Evolutionary conservation across 352 stramenopile species (phyloP).

Genomic region (Phytophthora aleatoria): DNA sequence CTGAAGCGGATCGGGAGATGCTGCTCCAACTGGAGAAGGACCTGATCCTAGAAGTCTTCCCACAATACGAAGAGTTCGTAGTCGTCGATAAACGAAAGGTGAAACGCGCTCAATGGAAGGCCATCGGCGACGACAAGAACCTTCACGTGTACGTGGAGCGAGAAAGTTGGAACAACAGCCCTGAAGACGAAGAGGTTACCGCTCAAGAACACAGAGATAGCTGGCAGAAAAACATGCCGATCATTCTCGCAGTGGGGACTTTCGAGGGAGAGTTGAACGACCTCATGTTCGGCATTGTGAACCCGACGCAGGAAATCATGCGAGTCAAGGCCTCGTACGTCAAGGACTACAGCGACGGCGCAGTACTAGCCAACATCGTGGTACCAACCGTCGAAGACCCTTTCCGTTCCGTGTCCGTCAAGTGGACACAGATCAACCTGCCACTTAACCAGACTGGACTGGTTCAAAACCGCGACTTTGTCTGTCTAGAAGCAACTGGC

Average conservation of each 20-base stretch:
- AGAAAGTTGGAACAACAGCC: conserved; percentile 15
- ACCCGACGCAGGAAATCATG: conserved; percentile 48
- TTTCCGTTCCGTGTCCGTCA: conserved; percentile 50
- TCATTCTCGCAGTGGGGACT: conserved; percentile 47
- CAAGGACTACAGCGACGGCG: conserved; percentile 46
- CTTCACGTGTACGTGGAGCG: conserved; percentile 38
- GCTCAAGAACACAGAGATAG: conserved; percentile 8
- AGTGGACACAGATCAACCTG: conserved; percentile 50
- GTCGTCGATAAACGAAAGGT: conserved; percentile 23
- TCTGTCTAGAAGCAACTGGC: conserved; percentile 56
- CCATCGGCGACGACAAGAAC: conserved; percentile 30
- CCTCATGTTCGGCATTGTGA: conserved; percentile 62
- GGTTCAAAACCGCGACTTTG: conserved; percentile 59
- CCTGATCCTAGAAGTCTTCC: conserved; percentile 32
- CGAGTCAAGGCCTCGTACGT: conserved; percentile 58
- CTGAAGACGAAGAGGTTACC: conserved; percentile 1
- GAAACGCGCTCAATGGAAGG: conserved; percentile 31
- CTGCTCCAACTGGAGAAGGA: conserved; percentile 27
- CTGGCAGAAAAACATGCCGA: conserved; percentile 39
- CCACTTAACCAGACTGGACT: conserved; percentile 37
- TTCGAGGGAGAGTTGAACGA: conserved; percentile 58
- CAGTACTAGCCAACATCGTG: conserved; percentile 43
- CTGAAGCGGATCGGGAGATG: conserved; percentile 17
- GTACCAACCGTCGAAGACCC: conserved; percentile 35
- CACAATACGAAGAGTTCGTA: conserved; percentile 35